phyloP scores from a whole-genome alignment of 2,329 filamentous ascomycete species.

The Ascochyta viciae-villosae region DNA sequence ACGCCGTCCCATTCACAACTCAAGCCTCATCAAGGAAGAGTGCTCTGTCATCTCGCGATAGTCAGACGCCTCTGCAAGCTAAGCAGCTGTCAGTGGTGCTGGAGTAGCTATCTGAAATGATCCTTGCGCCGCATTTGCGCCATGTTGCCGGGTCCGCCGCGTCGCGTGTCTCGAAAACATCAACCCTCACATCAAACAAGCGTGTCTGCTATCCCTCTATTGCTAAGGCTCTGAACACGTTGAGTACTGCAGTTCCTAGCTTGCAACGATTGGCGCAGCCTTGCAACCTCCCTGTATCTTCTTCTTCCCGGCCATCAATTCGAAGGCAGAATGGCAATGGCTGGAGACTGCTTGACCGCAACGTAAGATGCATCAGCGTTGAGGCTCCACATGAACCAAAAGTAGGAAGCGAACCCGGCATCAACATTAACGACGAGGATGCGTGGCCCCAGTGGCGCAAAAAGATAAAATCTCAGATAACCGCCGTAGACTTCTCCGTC shows the following conservation, averaged over 20 bases:
- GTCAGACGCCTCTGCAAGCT: not conserved
- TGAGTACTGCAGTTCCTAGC: not conserved
- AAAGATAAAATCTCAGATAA: slow-evolving; percentile 73
- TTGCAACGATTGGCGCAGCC: not conserved
- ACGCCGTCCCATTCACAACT: not conserved
- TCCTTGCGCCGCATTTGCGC: slow-evolving; percentile 5
- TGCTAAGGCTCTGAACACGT: not conserved
- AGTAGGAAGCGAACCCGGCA: slow-evolving; percentile 49
- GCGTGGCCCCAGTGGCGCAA: slow-evolving; percentile 50
- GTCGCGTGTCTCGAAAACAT: slow-evolving; percentile 4
- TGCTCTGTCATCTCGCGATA: not conserved
- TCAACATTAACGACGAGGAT: slow-evolving; percentile 51
- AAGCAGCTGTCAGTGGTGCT: not conserved
- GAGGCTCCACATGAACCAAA: slow-evolving; percentile 10
- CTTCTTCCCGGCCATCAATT: not conserved
- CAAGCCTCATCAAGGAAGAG: not conserved
- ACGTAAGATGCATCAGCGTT: slow-evolving; percentile 3
- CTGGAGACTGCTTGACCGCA: not conserved
- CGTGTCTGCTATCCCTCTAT: not conserved
- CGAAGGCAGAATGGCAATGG: not conserved
- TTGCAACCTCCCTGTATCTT: not conserved
- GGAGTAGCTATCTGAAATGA: slow-evolving; percentile 3
- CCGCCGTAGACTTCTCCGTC: slow-evolving; percentile 81
- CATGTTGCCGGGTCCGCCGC: slow-evolving; percentile 5
- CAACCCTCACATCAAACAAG: not conserved